phyloP scores from a whole-genome alignment of 352 stramenopile species.

The Phytopythium montanum region DNA sequence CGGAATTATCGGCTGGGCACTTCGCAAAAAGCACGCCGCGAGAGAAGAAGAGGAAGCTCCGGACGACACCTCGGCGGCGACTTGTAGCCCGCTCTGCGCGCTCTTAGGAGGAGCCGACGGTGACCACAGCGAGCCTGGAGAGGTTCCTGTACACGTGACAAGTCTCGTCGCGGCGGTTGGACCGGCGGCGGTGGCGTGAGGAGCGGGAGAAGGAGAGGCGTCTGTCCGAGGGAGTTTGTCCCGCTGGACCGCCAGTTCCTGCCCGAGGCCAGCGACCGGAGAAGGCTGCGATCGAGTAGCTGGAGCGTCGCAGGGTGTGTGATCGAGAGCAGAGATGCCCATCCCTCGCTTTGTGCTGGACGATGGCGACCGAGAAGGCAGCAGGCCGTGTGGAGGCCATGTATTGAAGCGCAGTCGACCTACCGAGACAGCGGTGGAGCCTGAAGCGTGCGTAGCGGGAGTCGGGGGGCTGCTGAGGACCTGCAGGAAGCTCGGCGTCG shows the following conservation, averaged over 20 bases:
- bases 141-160: slow-evolving; percentile 1
- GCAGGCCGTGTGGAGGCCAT: slow-evolving; percentile 5
- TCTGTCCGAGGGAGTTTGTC: slow-evolving; percentile 20
- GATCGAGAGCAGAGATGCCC: not conserved
- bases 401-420: slow-evolving; percentile 8
- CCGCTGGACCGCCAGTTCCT: slow-evolving; percentile 9
- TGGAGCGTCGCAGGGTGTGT: not conserved
- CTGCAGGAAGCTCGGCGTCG: not conserved
- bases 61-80: not conserved
- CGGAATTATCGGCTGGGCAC: no score
- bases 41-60: not conserved
- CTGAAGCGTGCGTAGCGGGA: not conserved
- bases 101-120: not conserved
- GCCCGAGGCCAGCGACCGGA: not conserved
- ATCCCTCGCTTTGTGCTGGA: slow-evolving; percentile 6
- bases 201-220: not conserved
- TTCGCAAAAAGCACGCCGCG: slow-evolving; percentile 2
- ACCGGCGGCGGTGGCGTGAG: not conserved
- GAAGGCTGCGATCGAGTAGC: not conserved
- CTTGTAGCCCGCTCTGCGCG: not conserved
- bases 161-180: not conserved
- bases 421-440: not conserved
- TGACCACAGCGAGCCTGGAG: slow-evolving; percentile 1
- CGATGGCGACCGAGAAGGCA: slow-evolving; percentile 7
- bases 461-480: not conserved